These are phyloP conservation scores for Arabidopsis suecica DNA, from an alignment of 345 rosid genomes.

Conservation along the genomic window DNA sequence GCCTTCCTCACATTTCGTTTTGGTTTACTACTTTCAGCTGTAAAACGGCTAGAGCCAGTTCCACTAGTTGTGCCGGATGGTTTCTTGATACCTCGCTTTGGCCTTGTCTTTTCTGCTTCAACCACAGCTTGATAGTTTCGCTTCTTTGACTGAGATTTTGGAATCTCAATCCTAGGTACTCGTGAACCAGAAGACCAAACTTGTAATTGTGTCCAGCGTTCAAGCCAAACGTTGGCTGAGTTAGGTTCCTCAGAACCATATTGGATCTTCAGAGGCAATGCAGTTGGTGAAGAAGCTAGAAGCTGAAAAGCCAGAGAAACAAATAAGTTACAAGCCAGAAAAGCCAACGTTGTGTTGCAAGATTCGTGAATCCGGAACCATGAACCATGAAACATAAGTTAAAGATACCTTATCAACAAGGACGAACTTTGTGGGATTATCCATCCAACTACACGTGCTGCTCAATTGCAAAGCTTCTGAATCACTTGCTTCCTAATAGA, in stretches of 20 bases:
- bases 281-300: constrained; percentile 56
- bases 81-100: constrained; percentile 57
- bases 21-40: constrained; percentile 50
- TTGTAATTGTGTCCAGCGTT: constrained; percentile 70
- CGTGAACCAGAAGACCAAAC: constrained; percentile 61
- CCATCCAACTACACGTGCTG: constrained; percentile 36
- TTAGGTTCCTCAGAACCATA: constrained; percentile 66
- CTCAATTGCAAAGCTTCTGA: constrained; percentile 40
- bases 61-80: constrained; percentile 49
- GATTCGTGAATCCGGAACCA: constrained; percentile 19
- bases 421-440: constrained; percentile 49
- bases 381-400: neutral
- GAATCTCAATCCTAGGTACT: constrained; percentile 44
- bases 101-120: constrained; percentile 50
- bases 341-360: constrained; percentile 12
- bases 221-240: constrained; percentile 70
- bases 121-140: constrained; percentile 44
- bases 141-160: constrained; percentile 49
- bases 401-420: constrained; percentile 60
- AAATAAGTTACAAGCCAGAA: neutral
- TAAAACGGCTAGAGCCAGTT: constrained; percentile 47
- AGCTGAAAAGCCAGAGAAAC: constrained; percentile 57
- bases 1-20: constrained; percentile 59
- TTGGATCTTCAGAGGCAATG: constrained; percentile 55
- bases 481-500: constrained; percentile 50